Conservation (phyloP, 2,329 filamentous ascomycete genomes). For the Penicillium sp. region DNA sequence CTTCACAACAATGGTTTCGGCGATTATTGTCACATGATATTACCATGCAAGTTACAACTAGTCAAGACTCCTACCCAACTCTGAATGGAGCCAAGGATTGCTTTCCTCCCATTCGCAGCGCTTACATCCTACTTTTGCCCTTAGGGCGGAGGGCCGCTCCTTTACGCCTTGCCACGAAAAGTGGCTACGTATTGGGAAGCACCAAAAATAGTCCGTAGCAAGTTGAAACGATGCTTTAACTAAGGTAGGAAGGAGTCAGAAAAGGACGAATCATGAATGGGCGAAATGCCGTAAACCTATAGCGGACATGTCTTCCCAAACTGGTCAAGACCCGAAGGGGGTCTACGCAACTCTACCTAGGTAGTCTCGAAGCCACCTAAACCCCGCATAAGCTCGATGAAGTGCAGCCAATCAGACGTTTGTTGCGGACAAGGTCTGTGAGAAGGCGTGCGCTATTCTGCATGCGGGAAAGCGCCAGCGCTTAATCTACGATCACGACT, state of each 20-base stretch:
- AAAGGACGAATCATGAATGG: background rate
- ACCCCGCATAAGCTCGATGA: slow-evolving; percentile 7
- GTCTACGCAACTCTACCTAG: too few relatives aligned
- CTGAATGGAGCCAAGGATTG: background rate
- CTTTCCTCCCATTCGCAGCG: slow-evolving; percentile 1
- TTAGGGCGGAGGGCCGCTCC: background rate
- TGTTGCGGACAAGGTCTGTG: background rate
- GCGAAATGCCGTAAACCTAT: background rate
- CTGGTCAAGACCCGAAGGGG: background rate
- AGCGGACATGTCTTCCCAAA: slow-evolving; percentile 4
- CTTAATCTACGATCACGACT: slow-evolving; percentile 7
- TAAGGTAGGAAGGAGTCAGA: background rate
- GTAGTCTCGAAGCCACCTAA: background rate
- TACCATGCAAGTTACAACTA: background rate
- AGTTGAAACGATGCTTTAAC: background rate
- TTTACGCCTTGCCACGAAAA: background rate
- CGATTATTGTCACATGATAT: background rate
- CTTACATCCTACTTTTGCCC: slow-evolving; percentile 2
- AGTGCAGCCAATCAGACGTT: slow-evolving; percentile 1
- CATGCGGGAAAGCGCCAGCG: slow-evolving; percentile 10
- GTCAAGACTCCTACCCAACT: background rate
- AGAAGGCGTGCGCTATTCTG: background rate
- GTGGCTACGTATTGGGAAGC: background rate
- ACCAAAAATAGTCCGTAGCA: background rate
- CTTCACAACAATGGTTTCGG: background rate